These are phyloP conservation scores for carrot (Daucus carota) DNA, from an alignment of 129 eudicot species.

Conservation along the genomic window DH1_v3.0 NC_030385.2:35957001-35957500, in stretches of 20 bases:
- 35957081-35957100: too few species aligned
- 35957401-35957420: constrained; percentile 63
- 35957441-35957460: constrained; percentile 82
- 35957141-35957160: too few species aligned
- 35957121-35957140: too few species aligned
- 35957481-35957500: constrained; percentile 36
- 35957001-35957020: neutral
- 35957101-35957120: too few species aligned
- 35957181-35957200: too few species aligned
- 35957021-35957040: constrained; percentile 34
- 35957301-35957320: constrained; percentile 4
- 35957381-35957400: constrained; percentile 71
- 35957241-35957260: neutral
- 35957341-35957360: constrained; percentile 47
- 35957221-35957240: too few species aligned
- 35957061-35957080: constrained; percentile 37
- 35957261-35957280: constrained; percentile 9
- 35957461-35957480: constrained; percentile 74
- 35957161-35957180: constrained; percentile 50
- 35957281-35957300: neutral
- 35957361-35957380: constrained; percentile 62
- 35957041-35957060: constrained; percentile 76
- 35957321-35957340: constrained; percentile 32
- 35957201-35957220: too few species aligned
- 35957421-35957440: constrained; percentile 67